Percentiles rank a stretch among this genome's conserved stretches.
These are phyloP conservation scores for Kwoniella heveanensis DNA, from an alignment of 768 basidiomycete species.

Conservation along the genomic window DNA sequence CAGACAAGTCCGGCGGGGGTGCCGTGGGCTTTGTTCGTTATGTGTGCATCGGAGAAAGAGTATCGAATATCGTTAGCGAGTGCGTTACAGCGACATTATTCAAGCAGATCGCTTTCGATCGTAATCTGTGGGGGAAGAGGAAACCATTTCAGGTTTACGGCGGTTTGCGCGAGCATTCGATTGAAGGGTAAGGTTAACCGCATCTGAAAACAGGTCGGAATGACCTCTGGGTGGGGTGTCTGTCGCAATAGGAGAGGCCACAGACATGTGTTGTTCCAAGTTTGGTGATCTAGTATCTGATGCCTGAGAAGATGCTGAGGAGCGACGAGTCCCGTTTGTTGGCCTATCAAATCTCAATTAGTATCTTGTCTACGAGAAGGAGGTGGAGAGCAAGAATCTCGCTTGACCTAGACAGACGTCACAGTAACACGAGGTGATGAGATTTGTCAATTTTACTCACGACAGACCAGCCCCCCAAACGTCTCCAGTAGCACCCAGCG, in stretches of 20 bases:
- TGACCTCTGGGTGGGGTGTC: neutral
- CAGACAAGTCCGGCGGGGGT: too few species aligned
- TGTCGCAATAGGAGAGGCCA: neutral
- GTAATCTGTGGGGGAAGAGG: neutral
- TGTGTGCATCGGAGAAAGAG: neutral
- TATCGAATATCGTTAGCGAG: neutral
- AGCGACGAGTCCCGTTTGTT: slow-evolving; percentile 6
- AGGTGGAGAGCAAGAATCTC: too few species aligned
- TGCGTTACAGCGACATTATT: neutral
- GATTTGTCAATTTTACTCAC: slow-evolving; percentile 7
- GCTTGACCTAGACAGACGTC: too few species aligned
- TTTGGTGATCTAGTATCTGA: neutral
- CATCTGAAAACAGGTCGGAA: slow-evolving; percentile 21
- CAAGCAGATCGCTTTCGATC: neutral
- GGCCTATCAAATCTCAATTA: neutral
- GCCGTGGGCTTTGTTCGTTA: too few species aligned
- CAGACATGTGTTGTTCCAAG: neutral
- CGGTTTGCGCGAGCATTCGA: slow-evolving; percentile 14
- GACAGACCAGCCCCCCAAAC: slow-evolving; percentile 30
- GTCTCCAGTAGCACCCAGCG: slow-evolving; percentile 21
- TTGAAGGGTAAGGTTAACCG: slow-evolving; percentile 12
- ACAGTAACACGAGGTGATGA: neutral
- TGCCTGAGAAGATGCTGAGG: slow-evolving; percentile 8
- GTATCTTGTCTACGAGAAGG: neutral
- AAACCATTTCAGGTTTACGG: neutral